Evolutionary conservation across 1,284 basidiomycete genomes (phyloP).

Genomic region (Leccinum subrobustum): DNA sequence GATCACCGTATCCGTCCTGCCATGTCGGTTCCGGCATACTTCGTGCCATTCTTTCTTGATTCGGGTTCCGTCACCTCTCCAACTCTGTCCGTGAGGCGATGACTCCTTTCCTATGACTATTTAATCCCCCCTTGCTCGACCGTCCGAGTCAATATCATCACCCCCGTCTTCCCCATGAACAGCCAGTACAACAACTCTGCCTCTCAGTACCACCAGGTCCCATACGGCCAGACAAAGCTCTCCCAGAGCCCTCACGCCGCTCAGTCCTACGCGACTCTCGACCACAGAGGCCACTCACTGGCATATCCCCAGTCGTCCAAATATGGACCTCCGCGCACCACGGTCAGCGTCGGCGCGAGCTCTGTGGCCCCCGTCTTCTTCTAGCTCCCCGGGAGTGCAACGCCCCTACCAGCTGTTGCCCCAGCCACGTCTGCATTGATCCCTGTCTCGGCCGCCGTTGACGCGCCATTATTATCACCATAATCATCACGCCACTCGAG

Average conservation of each 20-base stretch:
- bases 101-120: constrained; percentile 21
- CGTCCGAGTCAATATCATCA: constrained; percentile 10
- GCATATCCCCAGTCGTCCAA: constrained; percentile 34
- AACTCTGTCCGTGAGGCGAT: constrained; percentile 28
- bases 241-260: constrained; percentile 18
- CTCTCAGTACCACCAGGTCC: constrained; percentile 30
- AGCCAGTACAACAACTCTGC: constrained; percentile 37
- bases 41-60: constrained; percentile 25
- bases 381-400: constrained; percentile 28
- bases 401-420: neutral
- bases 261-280: constrained; percentile 22
- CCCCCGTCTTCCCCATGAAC: constrained; percentile 37
- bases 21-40: constrained; percentile 32
- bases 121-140: constrained; percentile 17
- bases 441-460: neutral
- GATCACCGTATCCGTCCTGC: constrained; percentile 22
- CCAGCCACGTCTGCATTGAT: neutral
- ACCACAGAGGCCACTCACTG: constrained; percentile 19
- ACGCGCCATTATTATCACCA: neutral
- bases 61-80: constrained; percentile 19
- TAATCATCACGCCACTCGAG: neutral
- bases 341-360: constrained; percentile 45
- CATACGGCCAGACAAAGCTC: constrained; percentile 26
- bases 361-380: constrained; percentile 50
- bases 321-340: constrained; percentile 36